A percentile compares a stretch with the other conserved stretches of the same genome.
Evolutionary conservation across 2,329 filamentous ascomycete species (phyloP).

Genomic region (Cadophora sp.): DNA sequence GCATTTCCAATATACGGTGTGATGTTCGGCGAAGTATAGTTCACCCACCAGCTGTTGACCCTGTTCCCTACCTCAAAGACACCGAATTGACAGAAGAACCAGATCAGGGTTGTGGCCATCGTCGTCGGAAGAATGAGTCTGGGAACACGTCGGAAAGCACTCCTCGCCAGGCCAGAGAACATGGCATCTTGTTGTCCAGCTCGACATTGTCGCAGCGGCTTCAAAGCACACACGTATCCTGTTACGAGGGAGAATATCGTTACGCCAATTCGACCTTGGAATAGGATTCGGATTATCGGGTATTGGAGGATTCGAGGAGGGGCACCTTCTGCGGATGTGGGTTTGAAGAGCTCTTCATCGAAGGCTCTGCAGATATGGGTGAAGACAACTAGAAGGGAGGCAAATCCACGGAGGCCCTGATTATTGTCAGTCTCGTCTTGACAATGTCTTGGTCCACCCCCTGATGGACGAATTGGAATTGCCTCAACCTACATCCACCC

Average conservation of each 20-base stretch:
- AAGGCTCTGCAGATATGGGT: slow-evolving; percentile 61
- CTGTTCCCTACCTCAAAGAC: slow-evolving; percentile 61
- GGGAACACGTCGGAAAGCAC: slow-evolving; percentile 63
- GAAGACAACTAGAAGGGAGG: slow-evolving; percentile 60
- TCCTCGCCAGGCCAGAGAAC: slow-evolving; percentile 60
- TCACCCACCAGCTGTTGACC: slow-evolving; percentile 66
- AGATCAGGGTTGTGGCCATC: slow-evolving; percentile 60
- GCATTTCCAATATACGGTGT: slow-evolving; percentile 50
- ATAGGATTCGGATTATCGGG: slow-evolving; percentile 63
- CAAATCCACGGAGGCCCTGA: slow-evolving; percentile 62
- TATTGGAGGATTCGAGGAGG: slow-evolving; percentile 60
- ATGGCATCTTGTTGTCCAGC: slow-evolving; percentile 60
- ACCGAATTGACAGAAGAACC: slow-evolving; percentile 62
- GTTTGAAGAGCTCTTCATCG: slow-evolving; percentile 56
- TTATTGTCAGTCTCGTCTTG: slow-evolving; percentile 7
- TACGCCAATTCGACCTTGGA: slow-evolving; percentile 69
- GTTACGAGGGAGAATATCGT: slow-evolving; percentile 71
- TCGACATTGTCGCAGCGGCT: slow-evolving; percentile 62
- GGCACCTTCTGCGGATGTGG: slow-evolving; percentile 51
- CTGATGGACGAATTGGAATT: neutral
- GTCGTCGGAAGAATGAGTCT: slow-evolving; percentile 64
- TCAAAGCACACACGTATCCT: slow-evolving; percentile 68
- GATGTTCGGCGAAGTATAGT: slow-evolving; percentile 53
- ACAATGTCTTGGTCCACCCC: neutral
- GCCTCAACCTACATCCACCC: slow-evolving; percentile 60